Percentiles rank a stretch among this genome's conserved stretches.
Evolutionary conservation across 2,329 filamentous ascomycete genomes (phyloP).

Genomic region (Fusarium pilosicola): DNA sequence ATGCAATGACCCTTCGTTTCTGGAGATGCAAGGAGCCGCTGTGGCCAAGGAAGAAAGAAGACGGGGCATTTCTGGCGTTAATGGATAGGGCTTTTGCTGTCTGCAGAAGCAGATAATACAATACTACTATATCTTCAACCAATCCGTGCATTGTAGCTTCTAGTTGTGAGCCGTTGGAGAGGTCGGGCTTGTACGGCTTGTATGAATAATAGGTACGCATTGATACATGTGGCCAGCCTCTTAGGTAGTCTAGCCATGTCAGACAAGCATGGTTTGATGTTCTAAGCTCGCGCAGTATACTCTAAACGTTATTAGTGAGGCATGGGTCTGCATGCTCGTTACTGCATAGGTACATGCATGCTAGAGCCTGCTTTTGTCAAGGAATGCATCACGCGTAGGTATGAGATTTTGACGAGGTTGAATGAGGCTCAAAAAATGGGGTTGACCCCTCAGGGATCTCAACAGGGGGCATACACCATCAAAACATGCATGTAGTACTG

Average conservation of each 20-base stretch:
- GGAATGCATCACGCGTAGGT: not conserved
- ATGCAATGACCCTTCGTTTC: constrained; percentile 14
- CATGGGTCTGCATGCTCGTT: not conserved
- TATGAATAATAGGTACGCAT: not conserved
- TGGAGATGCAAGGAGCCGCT: constrained; percentile 24
- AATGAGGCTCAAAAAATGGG: not conserved
- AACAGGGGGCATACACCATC: not conserved
- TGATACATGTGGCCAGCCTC: not conserved
- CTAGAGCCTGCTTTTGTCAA: not conserved
- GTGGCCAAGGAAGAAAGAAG: constrained; percentile 18
- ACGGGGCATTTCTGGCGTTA: constrained; percentile 39
- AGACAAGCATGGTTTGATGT: not conserved
- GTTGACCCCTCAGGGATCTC: not conserved
- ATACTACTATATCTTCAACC: constrained; percentile 8
- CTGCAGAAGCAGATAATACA: constrained; percentile 33
- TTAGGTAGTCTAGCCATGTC: not conserved
- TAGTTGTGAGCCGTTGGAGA: not conserved
- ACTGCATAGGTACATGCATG: not conserved
- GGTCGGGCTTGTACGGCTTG: not conserved
- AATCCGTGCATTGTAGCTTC: not conserved
- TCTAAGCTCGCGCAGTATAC: not conserved
- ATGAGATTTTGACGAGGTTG: not conserved
- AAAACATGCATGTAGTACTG: not conserved
- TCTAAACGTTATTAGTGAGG: not conserved
- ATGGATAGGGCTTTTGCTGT: constrained; percentile 29